Conservation (phyloP, 345 rosid species). For the Eucalyptus virginea region DNA sequence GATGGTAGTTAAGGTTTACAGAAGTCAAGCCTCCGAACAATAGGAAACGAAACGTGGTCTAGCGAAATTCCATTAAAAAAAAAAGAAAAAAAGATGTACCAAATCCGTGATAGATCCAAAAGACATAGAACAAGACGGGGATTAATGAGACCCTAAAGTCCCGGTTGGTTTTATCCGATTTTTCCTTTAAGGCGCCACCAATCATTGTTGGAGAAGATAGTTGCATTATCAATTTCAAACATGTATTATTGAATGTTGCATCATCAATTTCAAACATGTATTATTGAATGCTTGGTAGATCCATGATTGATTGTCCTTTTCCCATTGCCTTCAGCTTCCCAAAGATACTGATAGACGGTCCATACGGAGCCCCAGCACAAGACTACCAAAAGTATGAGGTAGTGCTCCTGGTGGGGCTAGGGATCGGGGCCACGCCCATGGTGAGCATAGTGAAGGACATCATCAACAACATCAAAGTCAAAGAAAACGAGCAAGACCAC, state of each 20-base stretch:
- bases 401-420: conserved; percentile 75
- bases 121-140: not conserved
- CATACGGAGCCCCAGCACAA: conserved; percentile 92
- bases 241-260: not conserved
- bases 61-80: not conserved
- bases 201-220: not conserved
- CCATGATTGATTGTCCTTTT: not conserved
- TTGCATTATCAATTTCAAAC: not conserved
- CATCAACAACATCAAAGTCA: conserved; percentile 53
- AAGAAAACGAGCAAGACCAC: not conserved
- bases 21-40: not conserved
- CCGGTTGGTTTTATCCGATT: not conserved
- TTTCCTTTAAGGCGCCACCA: accelerated
- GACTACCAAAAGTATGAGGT: conserved; percentile 90
- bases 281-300: not conserved
- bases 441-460: conserved; percentile 88
- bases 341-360: conserved; percentile 70
- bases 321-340: conserved; percentile 32
- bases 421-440: conserved; percentile 95
- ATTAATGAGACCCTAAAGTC: not conserved
- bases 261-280: not conserved
- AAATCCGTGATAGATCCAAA: accelerated
- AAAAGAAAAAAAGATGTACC: not conserved
- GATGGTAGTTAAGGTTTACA: not conserved
- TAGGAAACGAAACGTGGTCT: not conserved